These are phyloP conservation scores for Pulveroboletus sp. DNA, from an alignment of 768 basidiomycete genomes.

Conservation along the genomic window DNA sequence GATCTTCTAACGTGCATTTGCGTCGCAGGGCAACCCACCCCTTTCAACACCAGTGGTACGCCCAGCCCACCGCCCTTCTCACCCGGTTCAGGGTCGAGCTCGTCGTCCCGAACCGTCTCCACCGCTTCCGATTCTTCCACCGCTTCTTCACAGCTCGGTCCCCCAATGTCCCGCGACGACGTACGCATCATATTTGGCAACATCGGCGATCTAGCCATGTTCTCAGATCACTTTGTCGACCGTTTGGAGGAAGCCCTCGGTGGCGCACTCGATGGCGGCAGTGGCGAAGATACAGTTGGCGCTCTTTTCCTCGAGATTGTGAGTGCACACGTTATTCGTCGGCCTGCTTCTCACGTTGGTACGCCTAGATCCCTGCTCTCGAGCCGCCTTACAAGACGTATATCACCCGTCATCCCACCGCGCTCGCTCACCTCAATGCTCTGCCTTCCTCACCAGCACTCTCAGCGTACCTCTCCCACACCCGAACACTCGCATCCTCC, in stretches of 20 bases:
- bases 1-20: conserved; percentile 9
- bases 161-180: conserved; percentile 74
- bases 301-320: conserved; percentile 68
- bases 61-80: conserved; percentile 26
- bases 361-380: conserved; percentile 58
- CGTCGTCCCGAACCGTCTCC: conserved; percentile 39
- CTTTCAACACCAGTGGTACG: conserved; percentile 31
- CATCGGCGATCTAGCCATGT: conserved; percentile 68
- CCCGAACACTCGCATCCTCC: conserved; percentile 61
- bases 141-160: conserved; percentile 45
- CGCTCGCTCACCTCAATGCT: conserved; percentile 62
- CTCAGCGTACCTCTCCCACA: conserved; percentile 60
- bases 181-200: conserved; percentile 74
- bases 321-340: conserved; percentile 29
- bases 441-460: conserved; percentile 47
- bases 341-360: not conserved
- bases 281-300: conserved; percentile 69
- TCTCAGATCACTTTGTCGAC: conserved; percentile 66
- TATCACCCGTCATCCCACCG: conserved; percentile 75
- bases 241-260: conserved; percentile 67
- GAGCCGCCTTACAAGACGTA: conserved; percentile 76
- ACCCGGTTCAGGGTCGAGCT: conserved; percentile 35
- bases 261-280: conserved; percentile 55
- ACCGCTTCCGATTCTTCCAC: conserved; percentile 50
- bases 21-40: conserved; percentile 38